Base-by-base conservation (phyloP, 192 early-diverging fungal genomes). In the Rhizoclosmatium globosum region DNA sequence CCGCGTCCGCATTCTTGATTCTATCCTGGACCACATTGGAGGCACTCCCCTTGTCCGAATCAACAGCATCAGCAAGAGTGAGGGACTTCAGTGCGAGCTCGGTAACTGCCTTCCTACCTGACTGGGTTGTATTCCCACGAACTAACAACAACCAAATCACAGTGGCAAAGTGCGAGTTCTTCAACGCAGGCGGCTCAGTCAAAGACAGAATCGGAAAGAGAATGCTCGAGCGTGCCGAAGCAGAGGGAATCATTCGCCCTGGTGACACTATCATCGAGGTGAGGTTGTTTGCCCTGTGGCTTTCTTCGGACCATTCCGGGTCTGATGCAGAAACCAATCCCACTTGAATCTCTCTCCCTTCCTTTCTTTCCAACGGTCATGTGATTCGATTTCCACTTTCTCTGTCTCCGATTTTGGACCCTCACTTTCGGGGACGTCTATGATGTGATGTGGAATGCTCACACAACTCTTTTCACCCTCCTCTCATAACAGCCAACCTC, bases 111-210 rank as follows among this genome's bases (percentile, higher is more conserved):
- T 45, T 46, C 21, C 23, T 57, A 11, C 43, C 1, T 17, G 38
- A 6, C 15, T 42, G 6, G 42, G 11, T 47, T 46, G 43, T 31
- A 31, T 31, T 31, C 31, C 31, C 31, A 31, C 31, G 31, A 31
- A 31, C 31, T 31, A 31, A 31, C 31, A 31, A 31, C 31, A 31
- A 31, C 31, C 31, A 31, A 31, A 31, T 31, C 31, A 31, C 64
- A 90, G 88, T 89, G 42, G 90, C 93, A 83, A 99, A 99, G 85
- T 99, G 96, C 83, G 98, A 99, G 90, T 99, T 89, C 84, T 99
- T 99, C 85, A 99, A 99, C 80, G 95, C 96, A 19, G 98, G 98
- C 67, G 97, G 98, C 45, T 97, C 95, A 47, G 98, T 99, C 87
- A 99, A 99, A 87, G 98, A 99, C 83, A 92, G 98, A 78, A 98